These are phyloP conservation scores for Exophiala sp. DNA, from an alignment of 2,329 filamentous ascomycete genomes.

Conservation along the genomic window DNA sequence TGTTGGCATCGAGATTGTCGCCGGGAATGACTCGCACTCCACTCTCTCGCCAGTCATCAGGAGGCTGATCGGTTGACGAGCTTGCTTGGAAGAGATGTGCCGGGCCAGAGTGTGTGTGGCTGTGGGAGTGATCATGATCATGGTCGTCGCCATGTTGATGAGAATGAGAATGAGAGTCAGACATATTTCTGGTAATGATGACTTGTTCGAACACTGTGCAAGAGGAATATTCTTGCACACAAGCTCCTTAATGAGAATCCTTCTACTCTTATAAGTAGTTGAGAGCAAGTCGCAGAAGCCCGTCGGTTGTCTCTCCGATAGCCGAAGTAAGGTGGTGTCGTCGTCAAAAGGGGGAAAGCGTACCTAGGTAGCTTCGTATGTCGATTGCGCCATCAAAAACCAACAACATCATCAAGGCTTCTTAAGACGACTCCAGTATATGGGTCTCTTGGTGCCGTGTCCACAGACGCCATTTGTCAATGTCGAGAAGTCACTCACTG, in stretches of 20 bases:
- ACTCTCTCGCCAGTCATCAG: constrained; percentile 37
- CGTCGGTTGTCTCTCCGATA: no score
- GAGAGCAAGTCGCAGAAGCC: no score
- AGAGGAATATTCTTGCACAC: neutral
- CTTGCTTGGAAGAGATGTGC: constrained; percentile 22
- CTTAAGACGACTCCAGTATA: neutral
- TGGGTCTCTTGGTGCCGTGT: no score
- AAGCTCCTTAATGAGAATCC: no score
- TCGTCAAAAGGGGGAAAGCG: neutral
- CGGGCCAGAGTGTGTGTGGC: constrained; percentile 12
- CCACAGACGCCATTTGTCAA: no score
- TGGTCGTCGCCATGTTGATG: constrained; percentile 14
- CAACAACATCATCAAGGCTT: neutral
- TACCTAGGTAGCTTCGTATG: neutral
- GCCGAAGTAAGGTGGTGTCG: no score
- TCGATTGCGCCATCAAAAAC: neutral
- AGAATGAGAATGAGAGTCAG: constrained; percentile 9
- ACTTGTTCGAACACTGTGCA: neutral
- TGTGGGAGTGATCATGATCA: constrained; percentile 5
- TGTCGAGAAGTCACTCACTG: no score
- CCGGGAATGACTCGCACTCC: constrained; percentile 44
- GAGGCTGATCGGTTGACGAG: constrained; percentile 19
- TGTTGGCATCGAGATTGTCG: constrained; percentile 41
- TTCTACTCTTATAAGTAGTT: no score
- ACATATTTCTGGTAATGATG: constrained; percentile 4